Percentiles rank a stretch among this genome's conserved stretches.
phyloP scores from a whole-genome alignment of 2,329 filamentous ascomycete species.

The Thelonectria blattea region DNA sequence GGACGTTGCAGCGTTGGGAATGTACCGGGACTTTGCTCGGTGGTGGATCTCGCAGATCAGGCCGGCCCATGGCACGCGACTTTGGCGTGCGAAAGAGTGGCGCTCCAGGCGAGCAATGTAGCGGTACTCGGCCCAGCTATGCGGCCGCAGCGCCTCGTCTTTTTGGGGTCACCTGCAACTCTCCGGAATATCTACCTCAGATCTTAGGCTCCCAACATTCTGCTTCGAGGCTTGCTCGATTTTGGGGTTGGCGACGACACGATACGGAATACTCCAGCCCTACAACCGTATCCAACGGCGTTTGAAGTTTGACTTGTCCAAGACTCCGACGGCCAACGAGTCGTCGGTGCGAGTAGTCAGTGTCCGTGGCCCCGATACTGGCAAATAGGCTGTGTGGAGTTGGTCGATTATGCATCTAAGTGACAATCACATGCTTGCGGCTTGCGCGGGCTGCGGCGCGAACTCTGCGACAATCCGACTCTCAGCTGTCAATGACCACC shows the following conservation, averaged over 20 bases:
- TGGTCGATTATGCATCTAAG: slow-evolving; percentile 30
- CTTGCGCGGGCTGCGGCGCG: slow-evolving; percentile 15
- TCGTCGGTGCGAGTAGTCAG: not conserved
- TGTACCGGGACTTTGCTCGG: slow-evolving; percentile 11
- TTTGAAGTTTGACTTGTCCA: not conserved
- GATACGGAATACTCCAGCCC: not conserved
- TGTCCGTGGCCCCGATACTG: not conserved
- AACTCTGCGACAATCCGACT: slow-evolving; percentile 11
- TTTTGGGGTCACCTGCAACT: slow-evolving; percentile 36
- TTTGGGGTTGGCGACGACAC: slow-evolving; percentile 17
- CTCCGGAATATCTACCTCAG: slow-evolving; percentile 12
- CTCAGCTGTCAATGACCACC: slow-evolving; percentile 10
- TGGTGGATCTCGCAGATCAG: not conserved
- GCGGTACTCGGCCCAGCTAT: slow-evolving; percentile 18
- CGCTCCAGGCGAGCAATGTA: slow-evolving; percentile 28
- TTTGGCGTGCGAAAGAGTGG: slow-evolving; percentile 7
- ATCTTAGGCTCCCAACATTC: not conserved
- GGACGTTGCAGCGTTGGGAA: slow-evolving; percentile 13
- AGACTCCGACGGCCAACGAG: not conserved
- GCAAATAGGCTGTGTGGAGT: not conserved
- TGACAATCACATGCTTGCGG: slow-evolving; percentile 38
- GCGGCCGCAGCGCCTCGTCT: slow-evolving; percentile 17
- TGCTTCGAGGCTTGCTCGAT: slow-evolving; percentile 14
- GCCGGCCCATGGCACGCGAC: not conserved
- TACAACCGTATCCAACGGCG: not conserved